These are phyloP conservation scores for Ceratocystis papillata DNA, from an alignment of 2,329 filamentous ascomycete species.

Conservation along the genomic window DNA sequence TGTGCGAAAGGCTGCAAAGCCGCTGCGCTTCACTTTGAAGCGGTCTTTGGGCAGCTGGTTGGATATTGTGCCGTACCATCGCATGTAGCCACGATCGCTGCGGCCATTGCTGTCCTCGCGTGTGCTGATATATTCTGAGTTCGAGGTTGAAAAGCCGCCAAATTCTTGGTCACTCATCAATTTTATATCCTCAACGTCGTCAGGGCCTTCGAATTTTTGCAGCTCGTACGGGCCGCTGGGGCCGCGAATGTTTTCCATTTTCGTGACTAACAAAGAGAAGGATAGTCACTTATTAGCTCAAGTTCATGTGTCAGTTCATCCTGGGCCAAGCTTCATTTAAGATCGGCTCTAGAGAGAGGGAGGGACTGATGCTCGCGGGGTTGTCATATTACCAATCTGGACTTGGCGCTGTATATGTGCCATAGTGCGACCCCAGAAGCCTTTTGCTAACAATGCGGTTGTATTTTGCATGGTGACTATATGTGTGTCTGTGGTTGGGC, in stretches of 20 bases:
- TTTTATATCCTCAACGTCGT: slow-evolving; percentile 48
- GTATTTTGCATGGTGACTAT: slow-evolving; percentile 26
- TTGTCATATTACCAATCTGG: slow-evolving; percentile 38
- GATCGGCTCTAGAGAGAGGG: background rate
- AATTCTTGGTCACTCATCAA: slow-evolving; percentile 79
- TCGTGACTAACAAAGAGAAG: slow-evolving; percentile 43
- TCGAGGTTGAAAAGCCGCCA: slow-evolving; percentile 69
- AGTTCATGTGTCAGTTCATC: too few species aligned
- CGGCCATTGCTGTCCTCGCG: background rate
- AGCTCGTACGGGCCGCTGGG: slow-evolving; percentile 54
- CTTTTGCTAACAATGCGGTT: slow-evolving; percentile 36
- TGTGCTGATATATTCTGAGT: slow-evolving; percentile 51
- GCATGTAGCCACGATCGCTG: slow-evolving; percentile 42
- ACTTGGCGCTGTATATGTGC: slow-evolving; percentile 50
- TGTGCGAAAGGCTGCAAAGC: slow-evolving; percentile 86
- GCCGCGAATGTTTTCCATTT: slow-evolving; percentile 56
- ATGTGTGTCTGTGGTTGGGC: slow-evolving; percentile 30
- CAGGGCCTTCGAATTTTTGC: slow-evolving; percentile 48
- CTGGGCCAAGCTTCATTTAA: background rate
- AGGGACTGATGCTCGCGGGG: slow-evolving; percentile 19
- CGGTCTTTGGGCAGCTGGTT: slow-evolving; percentile 66
- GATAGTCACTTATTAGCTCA: background rate
- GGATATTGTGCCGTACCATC: slow-evolving; percentile 82
- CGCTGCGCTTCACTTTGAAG: slow-evolving; percentile 64
- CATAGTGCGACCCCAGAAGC: slow-evolving; percentile 48